These are phyloP conservation scores for Remersonia thermophila DNA, from an alignment of 2,329 filamentous ascomycete genomes.

Conservation along the genomic window DNA sequence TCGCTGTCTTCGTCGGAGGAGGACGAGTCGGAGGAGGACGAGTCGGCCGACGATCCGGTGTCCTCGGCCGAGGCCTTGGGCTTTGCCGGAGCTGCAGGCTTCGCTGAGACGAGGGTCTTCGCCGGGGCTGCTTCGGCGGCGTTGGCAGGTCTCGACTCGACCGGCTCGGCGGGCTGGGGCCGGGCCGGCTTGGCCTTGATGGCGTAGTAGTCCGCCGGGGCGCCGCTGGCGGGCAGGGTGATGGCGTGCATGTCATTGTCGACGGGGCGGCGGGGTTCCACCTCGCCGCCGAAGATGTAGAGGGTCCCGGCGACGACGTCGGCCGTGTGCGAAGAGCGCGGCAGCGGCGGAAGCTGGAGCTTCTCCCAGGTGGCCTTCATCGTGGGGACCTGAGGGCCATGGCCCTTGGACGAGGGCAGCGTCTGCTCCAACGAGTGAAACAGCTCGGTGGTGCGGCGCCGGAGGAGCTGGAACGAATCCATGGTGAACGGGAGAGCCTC, in stretches of 20 bases:
- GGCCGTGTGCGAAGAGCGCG: slow-evolving; percentile 63
- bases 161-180: not conserved
- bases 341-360: slow-evolving; percentile 42
- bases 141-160: too few species aligned
- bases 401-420: slow-evolving; percentile 21
- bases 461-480: slow-evolving; percentile 41
- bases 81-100: not conserved
- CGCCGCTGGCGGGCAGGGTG: slow-evolving; percentile 44
- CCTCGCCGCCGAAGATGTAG: slow-evolving; percentile 65
- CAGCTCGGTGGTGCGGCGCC: slow-evolving; percentile 43
- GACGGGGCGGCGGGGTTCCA: slow-evolving; percentile 44
- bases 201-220: slow-evolving; percentile 46
- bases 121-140: too few species aligned
- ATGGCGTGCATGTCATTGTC: slow-evolving; percentile 63
- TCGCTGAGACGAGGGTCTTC: too few species aligned
- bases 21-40: too few species aligned
- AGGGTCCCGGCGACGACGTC: slow-evolving; percentile 45
- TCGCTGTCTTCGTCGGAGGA: not conserved
- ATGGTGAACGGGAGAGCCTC: too few species aligned
- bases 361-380: slow-evolving; percentile 50
- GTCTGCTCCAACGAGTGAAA: slow-evolving; percentile 37
- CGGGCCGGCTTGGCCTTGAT: slow-evolving; percentile 33
- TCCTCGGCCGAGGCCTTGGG: too few species aligned
- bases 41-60: too few species aligned
- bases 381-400: slow-evolving; percentile 14